Percentiles rank a stretch among this genome's conserved stretches.
Conservation (phyloP, 306 rosid genomes). For the Fagus crenata region DNA sequence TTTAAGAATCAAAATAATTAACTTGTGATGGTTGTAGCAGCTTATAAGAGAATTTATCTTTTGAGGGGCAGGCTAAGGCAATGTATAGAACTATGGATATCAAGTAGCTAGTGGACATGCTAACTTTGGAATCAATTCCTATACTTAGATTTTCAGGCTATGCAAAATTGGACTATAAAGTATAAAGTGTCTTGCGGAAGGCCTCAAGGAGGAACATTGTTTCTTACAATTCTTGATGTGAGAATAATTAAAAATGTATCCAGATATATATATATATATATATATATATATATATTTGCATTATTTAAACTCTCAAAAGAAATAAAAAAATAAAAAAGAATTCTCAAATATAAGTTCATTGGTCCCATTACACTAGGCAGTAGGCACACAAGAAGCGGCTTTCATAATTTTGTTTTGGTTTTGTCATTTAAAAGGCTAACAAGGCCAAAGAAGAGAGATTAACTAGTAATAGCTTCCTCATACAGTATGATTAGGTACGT, state of each 20-base stretch:
- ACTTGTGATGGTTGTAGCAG: no score
- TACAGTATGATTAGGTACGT: slow-evolving; percentile 11
- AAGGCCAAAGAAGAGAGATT: not conserved
- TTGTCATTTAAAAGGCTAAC: slow-evolving; percentile 30
- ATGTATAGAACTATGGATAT: no score
- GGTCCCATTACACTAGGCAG: not conserved
- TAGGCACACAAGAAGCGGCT: not conserved
- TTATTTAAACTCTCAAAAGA: no score
- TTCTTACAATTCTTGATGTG: not conserved
- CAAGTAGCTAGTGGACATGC: no score
- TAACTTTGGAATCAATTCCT: no score
- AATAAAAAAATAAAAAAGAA: no score
- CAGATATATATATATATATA: not conserved
- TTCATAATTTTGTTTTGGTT: not conserved
- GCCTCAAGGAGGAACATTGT: not conserved
- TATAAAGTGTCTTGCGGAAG: not conserved
- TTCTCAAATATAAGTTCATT: not conserved
- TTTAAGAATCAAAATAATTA: no score
- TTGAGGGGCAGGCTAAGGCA: no score
- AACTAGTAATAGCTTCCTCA: slow-evolving; percentile 3
- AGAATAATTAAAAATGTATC: not conserved
- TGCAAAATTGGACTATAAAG: not conserved
- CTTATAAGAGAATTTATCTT: no score
- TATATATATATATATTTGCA: no score
- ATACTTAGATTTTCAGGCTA: no score